A percentile compares a stretch with the other conserved stretches of the same genome.
Conservation (phyloP, 2,329 filamentous ascomycete species). For the Tolypocladium ovalisporum region DNA sequence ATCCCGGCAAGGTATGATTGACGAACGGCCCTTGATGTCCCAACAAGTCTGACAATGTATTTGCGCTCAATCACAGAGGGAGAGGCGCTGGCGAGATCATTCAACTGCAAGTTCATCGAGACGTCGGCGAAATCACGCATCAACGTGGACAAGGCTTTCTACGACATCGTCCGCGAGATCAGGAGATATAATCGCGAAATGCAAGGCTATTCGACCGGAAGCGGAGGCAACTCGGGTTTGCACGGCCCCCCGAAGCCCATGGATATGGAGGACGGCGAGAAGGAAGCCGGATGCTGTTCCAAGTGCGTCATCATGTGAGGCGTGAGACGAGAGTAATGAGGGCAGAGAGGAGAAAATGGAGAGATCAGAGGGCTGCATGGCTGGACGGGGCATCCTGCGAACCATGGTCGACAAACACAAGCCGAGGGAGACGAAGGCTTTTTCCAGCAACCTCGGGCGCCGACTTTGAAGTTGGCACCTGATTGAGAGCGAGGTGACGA, state of each 20-base stretch:
- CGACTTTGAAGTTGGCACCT: not conserved
- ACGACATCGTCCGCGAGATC: slow-evolving; percentile 96
- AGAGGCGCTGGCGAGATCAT: slow-evolving; percentile 71
- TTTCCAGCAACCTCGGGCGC: not conserved
- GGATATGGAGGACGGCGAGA: slow-evolving; percentile 62
- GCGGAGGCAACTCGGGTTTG: slow-evolving; percentile 50
- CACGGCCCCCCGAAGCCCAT: slow-evolving; percentile 60
- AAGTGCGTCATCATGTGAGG: slow-evolving; percentile 81
- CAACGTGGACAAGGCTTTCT: slow-evolving; percentile 98
- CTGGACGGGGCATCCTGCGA: not conserved
- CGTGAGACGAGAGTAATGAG: slow-evolving; percentile 1
- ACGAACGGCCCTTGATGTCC: not conserved
- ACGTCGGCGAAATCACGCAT: slow-evolving; percentile 96
- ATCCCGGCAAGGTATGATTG: slow-evolving; percentile 68
- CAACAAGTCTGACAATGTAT: not conserved
- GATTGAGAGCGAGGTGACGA: not conserved
- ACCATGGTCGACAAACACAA: not conserved
- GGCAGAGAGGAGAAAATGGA: not conserved
- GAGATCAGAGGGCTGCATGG: not conserved
- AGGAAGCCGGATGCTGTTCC: slow-evolving; percentile 68
- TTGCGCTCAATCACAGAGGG: slow-evolving; percentile 54
- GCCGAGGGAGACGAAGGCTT: not conserved
- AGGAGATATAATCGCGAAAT: slow-evolving; percentile 98
- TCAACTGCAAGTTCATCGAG: slow-evolving; percentile 98
- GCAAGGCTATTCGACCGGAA: slow-evolving; percentile 70